Conservation (phyloP, 306 rosid species). For the Echinosophora koreensis region DNA sequence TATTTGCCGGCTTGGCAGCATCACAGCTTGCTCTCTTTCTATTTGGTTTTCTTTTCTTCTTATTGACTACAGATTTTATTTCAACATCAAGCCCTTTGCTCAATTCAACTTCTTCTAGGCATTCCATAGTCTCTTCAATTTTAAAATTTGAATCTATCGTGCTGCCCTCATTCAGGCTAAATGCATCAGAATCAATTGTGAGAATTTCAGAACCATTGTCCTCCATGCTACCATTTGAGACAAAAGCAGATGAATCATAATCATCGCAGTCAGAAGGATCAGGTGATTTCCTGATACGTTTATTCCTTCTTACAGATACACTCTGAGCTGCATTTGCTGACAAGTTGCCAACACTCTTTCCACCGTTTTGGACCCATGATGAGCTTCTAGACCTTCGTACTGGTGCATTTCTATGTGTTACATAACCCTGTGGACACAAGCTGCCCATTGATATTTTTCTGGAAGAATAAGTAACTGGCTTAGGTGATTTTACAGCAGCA, state of each 20-base stretch:
- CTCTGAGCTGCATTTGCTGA: constrained; percentile 55
- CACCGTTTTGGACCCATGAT: constrained; percentile 61
- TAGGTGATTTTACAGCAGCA: constrained; percentile 54
- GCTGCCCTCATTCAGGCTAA: constrained; percentile 79
- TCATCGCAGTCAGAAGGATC: constrained; percentile 69
- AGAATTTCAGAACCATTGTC: constrained; percentile 75
- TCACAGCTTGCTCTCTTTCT: constrained; percentile 72
- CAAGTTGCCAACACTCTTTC: constrained; percentile 47
- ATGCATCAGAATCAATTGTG: constrained; percentile 76
- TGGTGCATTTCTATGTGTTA: constrained; percentile 52
- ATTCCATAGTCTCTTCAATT: constrained; percentile 66
- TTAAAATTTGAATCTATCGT: constrained; percentile 75
- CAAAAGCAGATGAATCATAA: constrained; percentile 63
- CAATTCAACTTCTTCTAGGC: constrained; percentile 66
- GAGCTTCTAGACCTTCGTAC: constrained; percentile 74
- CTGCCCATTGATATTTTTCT: constrained; percentile 68
- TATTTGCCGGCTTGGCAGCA: constrained; percentile 52
- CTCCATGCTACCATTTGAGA: constrained; percentile 73
- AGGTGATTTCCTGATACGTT: constrained; percentile 64
- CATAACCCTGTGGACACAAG: constrained; percentile 52
- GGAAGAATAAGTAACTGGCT: constrained; percentile 58
- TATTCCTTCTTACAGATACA: constrained; percentile 60
- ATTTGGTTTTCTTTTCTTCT: constrained; percentile 87
- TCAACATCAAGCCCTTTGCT: constrained; percentile 71
- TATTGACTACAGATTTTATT: constrained; percentile 66